These are phyloP conservation scores for Mortierella claussenii DNA, from an alignment of 192 early-diverging fungal genomes.

Conservation along the genomic window DNA sequence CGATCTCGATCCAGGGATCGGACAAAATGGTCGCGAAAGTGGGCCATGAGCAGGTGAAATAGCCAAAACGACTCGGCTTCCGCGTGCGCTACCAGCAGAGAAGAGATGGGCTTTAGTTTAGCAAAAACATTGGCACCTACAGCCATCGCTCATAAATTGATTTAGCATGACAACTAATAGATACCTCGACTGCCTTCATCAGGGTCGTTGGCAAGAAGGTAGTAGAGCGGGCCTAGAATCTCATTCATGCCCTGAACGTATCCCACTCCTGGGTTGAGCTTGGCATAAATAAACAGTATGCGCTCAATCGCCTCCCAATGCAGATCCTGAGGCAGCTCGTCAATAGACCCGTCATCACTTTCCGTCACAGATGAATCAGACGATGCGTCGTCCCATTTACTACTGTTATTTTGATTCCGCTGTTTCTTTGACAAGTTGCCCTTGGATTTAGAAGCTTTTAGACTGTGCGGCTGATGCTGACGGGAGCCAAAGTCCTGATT, in stretches of 20 bases:
- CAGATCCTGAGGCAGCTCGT: slow-evolving; percentile 62
- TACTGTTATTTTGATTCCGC: background rate
- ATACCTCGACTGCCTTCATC: slow-evolving; percentile 58
- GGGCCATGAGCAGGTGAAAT: slow-evolving; percentile 75
- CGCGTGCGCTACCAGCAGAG: slow-evolving; percentile 65
- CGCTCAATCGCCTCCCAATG: slow-evolving; percentile 86
- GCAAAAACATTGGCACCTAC: background rate
- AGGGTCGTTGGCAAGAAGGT: slow-evolving; percentile 72
- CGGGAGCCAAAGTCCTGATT: slow-evolving; percentile 70
- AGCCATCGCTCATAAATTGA: background rate
- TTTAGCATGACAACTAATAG: background rate
- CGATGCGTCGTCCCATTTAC: slow-evolving; percentile 12
- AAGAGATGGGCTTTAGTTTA: too few relatives aligned
- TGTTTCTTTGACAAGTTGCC: slow-evolving; percentile 26
- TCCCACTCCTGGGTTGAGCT: slow-evolving; percentile 81
- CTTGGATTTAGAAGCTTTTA: slow-evolving; percentile 23
- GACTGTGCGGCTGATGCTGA: slow-evolving; percentile 51
- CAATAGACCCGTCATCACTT: slow-evolving; percentile 9
- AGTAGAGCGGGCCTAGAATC: slow-evolving; percentile 83
- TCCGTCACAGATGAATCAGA: background rate
- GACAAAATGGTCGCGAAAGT: slow-evolving; percentile 85
- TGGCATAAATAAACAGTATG: slow-evolving; percentile 82
- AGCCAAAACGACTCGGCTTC: slow-evolving; percentile 86
- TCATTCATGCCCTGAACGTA: slow-evolving; percentile 95
- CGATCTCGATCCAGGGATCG: slow-evolving; percentile 72